These are phyloP conservation scores for Mycosphaerella sp. DNA, from an alignment of 2,329 filamentous ascomycete genomes.

Conservation along the genomic window DNA sequence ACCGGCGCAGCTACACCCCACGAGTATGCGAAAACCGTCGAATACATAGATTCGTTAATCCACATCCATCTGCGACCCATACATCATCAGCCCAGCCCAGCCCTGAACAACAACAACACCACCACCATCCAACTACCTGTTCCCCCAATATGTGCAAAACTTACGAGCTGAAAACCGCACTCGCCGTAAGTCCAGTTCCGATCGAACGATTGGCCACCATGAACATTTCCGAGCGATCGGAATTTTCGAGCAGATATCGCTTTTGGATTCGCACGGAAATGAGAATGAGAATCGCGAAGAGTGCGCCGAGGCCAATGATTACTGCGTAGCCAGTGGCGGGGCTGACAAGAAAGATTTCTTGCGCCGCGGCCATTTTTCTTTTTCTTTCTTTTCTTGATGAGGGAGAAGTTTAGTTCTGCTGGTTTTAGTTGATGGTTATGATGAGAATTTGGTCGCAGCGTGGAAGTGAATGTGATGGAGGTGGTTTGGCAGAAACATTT, in stretches of 20 bases:
- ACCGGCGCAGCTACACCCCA: constrained; percentile 25
- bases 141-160: not conserved
- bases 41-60: constrained; percentile 41
- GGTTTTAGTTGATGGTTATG: too few species aligned
- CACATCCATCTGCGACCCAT: constrained; percentile 31
- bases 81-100: too few species aligned
- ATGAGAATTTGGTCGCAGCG: too few species aligned
- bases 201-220: constrained; percentile 34
- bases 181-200: constrained; percentile 26
- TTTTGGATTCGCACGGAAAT: constrained; percentile 44
- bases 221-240: constrained; percentile 43
- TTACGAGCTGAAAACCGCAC: constrained; percentile 9
- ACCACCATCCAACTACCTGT: too few species aligned
- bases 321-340: constrained; percentile 41
- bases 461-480: too few species aligned
- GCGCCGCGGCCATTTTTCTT: constrained; percentile 4
- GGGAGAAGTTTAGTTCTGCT: too few species aligned
- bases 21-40: constrained; percentile 34
- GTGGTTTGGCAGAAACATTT: too few species aligned
- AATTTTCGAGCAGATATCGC: constrained; percentile 40
- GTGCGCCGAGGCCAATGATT: constrained; percentile 44
- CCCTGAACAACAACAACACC: too few species aligned
- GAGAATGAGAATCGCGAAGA: constrained; percentile 46
- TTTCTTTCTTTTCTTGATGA: too few species aligned
- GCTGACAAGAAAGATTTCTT: constrained; percentile 4